Percentiles rank a stretch among this genome's conserved stretches.
Conservation (phyloP, 1,284 basidiomycete genomes). For the Puccinia polysora region DNA sequence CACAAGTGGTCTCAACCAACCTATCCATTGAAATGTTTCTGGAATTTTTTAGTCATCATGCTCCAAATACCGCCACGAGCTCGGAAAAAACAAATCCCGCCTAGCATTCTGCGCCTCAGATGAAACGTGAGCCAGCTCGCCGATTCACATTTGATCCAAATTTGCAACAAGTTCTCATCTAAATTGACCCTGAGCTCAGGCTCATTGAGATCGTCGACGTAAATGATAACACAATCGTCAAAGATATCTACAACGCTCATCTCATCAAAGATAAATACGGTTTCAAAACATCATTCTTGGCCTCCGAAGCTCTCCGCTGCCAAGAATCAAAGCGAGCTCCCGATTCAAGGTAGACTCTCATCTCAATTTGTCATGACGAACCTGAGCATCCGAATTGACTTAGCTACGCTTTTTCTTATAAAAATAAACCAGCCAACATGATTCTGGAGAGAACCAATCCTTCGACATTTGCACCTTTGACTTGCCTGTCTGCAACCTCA, state of each 20-base stretch:
- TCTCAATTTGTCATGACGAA: background rate
- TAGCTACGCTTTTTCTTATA: background rate
- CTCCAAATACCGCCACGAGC: background rate
- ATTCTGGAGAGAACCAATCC: background rate
- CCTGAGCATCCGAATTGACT: background rate
- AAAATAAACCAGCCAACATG: background rate
- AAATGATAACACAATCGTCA: conserved; percentile 14
- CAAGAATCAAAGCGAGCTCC: background rate
- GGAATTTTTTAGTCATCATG: conserved; percentile 10
- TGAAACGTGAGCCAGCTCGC: conserved; percentile 18
- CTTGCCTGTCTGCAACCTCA: conserved; percentile 37
- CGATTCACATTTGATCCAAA: background rate
- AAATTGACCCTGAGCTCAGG: background rate
- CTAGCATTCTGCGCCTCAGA: conserved; percentile 36
- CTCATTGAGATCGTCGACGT: conserved; percentile 37
- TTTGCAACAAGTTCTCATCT: background rate
- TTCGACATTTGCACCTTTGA: conserved; percentile 39
- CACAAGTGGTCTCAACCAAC: background rate
- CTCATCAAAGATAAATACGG: conserved; percentile 39
- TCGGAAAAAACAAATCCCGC: background rate
- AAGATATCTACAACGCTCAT: conserved; percentile 31
- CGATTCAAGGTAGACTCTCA: background rate
- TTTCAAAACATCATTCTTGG: conserved; percentile 28
- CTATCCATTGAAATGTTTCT: too few relatives aligned
- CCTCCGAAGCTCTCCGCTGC: conserved; percentile 32